Evolutionary conservation across 2,329 filamentous ascomycete species (phyloP).

Genomic region (Kalmusia sp.): DNA sequence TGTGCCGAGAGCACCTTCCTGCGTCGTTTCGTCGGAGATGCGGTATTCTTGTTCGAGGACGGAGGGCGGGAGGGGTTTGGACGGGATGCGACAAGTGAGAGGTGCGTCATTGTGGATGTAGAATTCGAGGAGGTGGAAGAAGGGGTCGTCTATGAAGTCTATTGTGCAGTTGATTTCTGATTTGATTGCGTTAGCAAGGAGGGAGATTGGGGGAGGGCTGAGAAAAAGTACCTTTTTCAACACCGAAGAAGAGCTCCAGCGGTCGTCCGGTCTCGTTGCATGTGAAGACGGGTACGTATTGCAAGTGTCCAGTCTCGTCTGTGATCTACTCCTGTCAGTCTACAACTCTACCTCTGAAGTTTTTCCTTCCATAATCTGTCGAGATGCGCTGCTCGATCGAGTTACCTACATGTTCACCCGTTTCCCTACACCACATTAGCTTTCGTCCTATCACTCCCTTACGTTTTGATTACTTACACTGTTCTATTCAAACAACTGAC

Average conservation of each 20-base stretch:
- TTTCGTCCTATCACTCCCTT: neutral
- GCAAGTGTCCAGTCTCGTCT: constrained; percentile 78
- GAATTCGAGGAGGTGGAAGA: constrained; percentile 92
- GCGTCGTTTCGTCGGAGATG: constrained; percentile 47
- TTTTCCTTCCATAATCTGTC: too few relatives aligned
- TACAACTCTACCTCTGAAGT: too few relatives aligned
- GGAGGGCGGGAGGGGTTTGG: constrained; percentile 66
- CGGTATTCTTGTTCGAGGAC: constrained; percentile 41
- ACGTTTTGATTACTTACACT: constrained; percentile 57
- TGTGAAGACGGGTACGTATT: constrained; percentile 89
- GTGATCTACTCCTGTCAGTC: constrained; percentile 71
- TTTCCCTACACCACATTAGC: constrained; percentile 67
- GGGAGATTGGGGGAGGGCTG: neutral
- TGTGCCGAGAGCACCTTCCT: constrained; percentile 43
- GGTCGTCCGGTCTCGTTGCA: constrained; percentile 88
- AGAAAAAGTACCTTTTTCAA: constrained; percentile 60
- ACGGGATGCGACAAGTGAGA: constrained; percentile 86
- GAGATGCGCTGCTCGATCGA: neutral
- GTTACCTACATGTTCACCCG: constrained; percentile 75
- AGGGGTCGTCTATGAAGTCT: constrained; percentile 75
- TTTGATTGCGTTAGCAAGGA: neutral
- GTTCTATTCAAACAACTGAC: constrained; percentile 60
- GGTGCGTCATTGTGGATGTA: constrained; percentile 98
- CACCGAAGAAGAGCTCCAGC: constrained; percentile 85
- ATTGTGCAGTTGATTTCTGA: constrained; percentile 85